phyloP scores from a whole-genome alignment of 257 asterid genomes.

The Gentiana dahurica region DNA sequence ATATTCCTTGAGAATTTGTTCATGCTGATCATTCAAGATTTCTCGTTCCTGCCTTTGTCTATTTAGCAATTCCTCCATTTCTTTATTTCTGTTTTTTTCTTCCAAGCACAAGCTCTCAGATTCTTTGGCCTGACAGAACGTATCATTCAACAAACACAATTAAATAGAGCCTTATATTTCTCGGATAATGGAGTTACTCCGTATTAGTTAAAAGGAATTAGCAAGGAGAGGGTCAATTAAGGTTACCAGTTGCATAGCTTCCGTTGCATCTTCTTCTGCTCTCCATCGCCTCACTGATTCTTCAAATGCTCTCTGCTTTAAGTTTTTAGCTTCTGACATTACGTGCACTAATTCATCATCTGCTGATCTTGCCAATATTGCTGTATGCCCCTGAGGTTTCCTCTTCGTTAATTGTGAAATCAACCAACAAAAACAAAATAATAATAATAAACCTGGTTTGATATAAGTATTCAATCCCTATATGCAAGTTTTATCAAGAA shows the following conservation, averaged over 20 bases:
- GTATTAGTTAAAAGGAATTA: too few relatives aligned
- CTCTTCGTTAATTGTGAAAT: slow-evolving; percentile 15
- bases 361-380: slow-evolving; percentile 15
- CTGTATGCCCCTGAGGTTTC: slow-evolving; percentile 39
- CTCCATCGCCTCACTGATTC: slow-evolving; percentile 45
- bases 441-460: not conserved
- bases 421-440: slow-evolving; percentile 3
- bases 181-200: too few relatives aligned
- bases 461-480: too few relatives aligned
- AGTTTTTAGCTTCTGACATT: slow-evolving; percentile 28
- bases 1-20: slow-evolving; percentile 32
- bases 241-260: slow-evolving; percentile 40
- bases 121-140: slow-evolving; percentile 47
- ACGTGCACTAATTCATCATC: slow-evolving; percentile 35
- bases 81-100: slow-evolving; percentile 32
- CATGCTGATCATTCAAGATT: slow-evolving; percentile 32
- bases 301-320: slow-evolving; percentile 30
- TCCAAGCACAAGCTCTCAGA: slow-evolving; percentile 35
- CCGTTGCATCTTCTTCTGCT: slow-evolving; percentile 52
- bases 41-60: slow-evolving; percentile 48
- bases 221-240: not conserved
- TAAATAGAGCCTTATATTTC: too few relatives aligned
- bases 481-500: too few relatives aligned
- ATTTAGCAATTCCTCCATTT: slow-evolving; percentile 39
- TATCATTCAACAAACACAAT: slow-evolving; percentile 6